Evolutionary conservation across 805 yeast species (phyloP), one percentile per base, ranked within the genome.

Genomic region (Pichia rugopelliculosa): DNA sequence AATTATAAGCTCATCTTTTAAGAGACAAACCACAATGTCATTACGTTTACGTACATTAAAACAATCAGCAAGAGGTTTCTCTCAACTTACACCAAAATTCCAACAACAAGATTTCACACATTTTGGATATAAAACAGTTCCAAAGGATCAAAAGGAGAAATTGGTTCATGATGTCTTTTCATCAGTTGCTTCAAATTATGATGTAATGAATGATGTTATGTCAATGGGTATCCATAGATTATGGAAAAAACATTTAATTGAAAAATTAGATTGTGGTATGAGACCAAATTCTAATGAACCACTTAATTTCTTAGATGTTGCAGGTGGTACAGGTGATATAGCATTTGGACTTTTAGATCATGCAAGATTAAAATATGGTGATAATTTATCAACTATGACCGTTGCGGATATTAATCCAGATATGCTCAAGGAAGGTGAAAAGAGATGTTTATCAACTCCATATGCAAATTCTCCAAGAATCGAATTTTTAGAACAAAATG

Each of bases 251-350:
- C 96, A 90, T 61, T 84, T 93, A 63, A 89, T 93, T 59, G 75
- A 80, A 57, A 80, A 87, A 55, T 71, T 93, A 48, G 96, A 93
- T 62, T 95, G 97, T 39, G 99, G 99, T 30, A 80, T 80, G 72
- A 77, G 98, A 61, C 91, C 96, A 6, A 95, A 91, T 41, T 64
- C 70, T 13, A 54, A 54, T n/a, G 77, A 82, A 54, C 96, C 96
- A 4, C 71, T 93, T 58, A 79, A 82, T 49, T 91, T 93, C 60
- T 74, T 93, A 53, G 99, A 93, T 66, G 98, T 93, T 48, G 99
- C 99, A 24, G 99, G 99, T 50, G 99, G 99, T 22, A 88, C 98
- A 11, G 99, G 99, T 41, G 99, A 93, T 62, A 91, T 93, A 67
- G 99, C 99, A 1, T 88, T 88, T 68, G 95, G 99, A 3, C 75